Conservation (phyloP, 2,329 filamentous ascomycete genomes). For the Lecanoromycetidae sp. region DNA sequence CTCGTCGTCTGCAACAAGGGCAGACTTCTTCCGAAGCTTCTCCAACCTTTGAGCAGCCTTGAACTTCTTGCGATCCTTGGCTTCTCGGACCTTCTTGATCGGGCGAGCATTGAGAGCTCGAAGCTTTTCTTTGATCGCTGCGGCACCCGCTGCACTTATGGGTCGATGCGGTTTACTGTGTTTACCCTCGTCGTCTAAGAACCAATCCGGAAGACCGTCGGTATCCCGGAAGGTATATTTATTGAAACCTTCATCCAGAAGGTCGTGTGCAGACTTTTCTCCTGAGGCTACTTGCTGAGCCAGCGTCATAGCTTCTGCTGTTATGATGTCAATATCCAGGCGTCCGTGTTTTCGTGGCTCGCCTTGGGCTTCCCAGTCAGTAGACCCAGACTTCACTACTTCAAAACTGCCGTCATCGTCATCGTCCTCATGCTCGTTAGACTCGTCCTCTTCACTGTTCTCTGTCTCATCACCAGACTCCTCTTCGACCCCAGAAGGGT, state of each 20-base stretch:
- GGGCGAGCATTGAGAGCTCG: conserved; percentile 87
- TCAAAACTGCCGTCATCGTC: conserved; percentile 20
- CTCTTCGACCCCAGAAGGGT: too few relatives aligned
- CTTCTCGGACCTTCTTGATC: conserved; percentile 98
- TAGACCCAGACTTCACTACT: conserved; percentile 29
- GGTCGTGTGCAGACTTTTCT: conserved; percentile 63
- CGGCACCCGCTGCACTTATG: conserved; percentile 79
- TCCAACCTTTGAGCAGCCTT: conserved; percentile 83
- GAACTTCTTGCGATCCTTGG: conserved; percentile 92
- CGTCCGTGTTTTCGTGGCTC: conserved; percentile 52
- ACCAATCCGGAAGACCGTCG: conserved; percentile 94
- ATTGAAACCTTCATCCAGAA: conserved; percentile 88
- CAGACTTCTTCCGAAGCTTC: conserved; percentile 96
- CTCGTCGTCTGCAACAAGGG: conserved; percentile 76
- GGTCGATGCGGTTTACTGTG: conserved; percentile 79
- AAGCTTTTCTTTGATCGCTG: conserved; percentile 87
- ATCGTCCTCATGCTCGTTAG: conserved; percentile 21
- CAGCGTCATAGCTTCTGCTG: conserved; percentile 97
- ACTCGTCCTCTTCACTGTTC: conserved; percentile 2
- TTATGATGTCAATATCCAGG: conserved; percentile 90
- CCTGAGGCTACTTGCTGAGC: conserved; percentile 85
- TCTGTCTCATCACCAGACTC: conserved; percentile 1
- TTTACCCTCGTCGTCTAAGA: conserved; percentile 76
- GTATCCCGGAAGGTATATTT: conserved; percentile 80
- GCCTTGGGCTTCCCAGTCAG: conserved; percentile 55